Base-by-base conservation (phyloP, 2,329 filamentous ascomycete genomes). In the Penicillium nordicum region DNA sequence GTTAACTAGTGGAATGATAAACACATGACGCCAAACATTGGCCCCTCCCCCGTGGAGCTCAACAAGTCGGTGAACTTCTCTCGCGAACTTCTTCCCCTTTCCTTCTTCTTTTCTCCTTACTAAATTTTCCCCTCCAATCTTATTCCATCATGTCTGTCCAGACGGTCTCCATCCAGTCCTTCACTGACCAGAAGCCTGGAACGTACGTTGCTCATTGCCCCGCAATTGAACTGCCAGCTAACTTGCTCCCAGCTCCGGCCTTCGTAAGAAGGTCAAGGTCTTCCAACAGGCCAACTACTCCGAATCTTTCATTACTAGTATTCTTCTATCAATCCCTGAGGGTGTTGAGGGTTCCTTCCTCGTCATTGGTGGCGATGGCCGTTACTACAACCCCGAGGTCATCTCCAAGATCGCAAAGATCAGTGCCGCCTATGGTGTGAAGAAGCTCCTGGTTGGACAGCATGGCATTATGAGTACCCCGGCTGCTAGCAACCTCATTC, bases 331-430 rank as follows among this genome's bases (percentile, higher is more conserved):
- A 50, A 99, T 99, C 69, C 94, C 94, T 32, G 94, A 99, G 77
- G 94, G 94, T 61, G 92, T 82, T 53, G 80, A 97, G 71, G 92
- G 86, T 67, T 84, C 91, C 44, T 93, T 90, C 79, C 87, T 99
- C 64, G 93, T 99, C 75, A 96, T 99, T 74, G 94, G 92, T 71
- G 94, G 94, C 70, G 94, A 99, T 81, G 94, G 94, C 60, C 89
- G 94, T 64, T 99, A 87, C 84, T 97, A 88, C 85, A 99, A 99
- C 80, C 89, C 92, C 44, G 93, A 97, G 76, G 93, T 96, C 60
- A 89, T 96, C 67, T 93, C 97, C 79, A 79, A 96, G 78, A 97
- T 97, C 74, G 93, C 93, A 68, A 96, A 96, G 83, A 97, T 99
- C 70, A 88, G 92, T 75, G 89, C 91, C 66, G 94, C 92, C 52